Percentiles rank a stretch among this genome's conserved stretches.
These are phyloP conservation scores for Mortierella sp. DNA, from an alignment of 371 early-diverging fungal species.

Conservation along the genomic window DNA sequence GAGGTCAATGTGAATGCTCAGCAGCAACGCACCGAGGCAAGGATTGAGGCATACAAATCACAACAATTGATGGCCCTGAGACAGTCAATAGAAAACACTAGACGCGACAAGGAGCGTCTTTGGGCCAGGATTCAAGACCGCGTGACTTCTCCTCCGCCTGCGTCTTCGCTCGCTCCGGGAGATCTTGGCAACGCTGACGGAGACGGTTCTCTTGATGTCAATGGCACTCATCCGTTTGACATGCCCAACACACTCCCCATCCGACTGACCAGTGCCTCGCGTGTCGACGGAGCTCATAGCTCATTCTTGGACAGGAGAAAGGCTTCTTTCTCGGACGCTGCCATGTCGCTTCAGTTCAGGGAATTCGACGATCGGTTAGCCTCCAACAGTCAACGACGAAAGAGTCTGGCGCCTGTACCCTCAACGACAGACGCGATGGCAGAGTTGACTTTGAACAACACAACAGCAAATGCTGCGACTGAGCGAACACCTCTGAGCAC, in stretches of 20 bases:
- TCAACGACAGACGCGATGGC: constrained; percentile 2
- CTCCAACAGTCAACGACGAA: constrained; percentile 43
- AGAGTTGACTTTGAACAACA: constrained; percentile 28
- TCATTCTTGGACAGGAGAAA: constrained; percentile 38
- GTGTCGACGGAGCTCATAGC: constrained; percentile 28
- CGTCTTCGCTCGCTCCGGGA: constrained; percentile 8
- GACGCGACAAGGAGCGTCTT: constrained; percentile 46
- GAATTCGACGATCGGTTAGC: constrained; percentile 54
- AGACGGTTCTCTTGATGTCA: constrained; percentile 12
- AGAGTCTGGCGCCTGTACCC: constrained; percentile 32
- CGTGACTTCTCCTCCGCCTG: constrained; percentile 25
- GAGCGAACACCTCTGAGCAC: constrained; percentile 20
- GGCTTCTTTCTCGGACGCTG: constrained; percentile 26
- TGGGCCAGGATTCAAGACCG: constrained; percentile 46
- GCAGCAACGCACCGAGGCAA: constrained; percentile 41
- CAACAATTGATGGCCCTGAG: constrained; percentile 44
- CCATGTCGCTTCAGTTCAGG: constrained; percentile 50
- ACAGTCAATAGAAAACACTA: constrained; percentile 36
- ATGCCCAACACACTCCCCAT: constrained; percentile 40
- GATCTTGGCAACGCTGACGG: constrained; percentile 17
- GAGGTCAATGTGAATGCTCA: constrained; percentile 44
- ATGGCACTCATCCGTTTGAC: constrained; percentile 38
- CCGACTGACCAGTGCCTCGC: constrained; percentile 44
- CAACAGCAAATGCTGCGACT: constrained; percentile 26
- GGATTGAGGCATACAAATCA: constrained; percentile 53